These are phyloP conservation scores for Dactylellina cionopaga DNA, from an alignment of 2,329 filamentous ascomycete species.

Conservation along the genomic window DNA sequence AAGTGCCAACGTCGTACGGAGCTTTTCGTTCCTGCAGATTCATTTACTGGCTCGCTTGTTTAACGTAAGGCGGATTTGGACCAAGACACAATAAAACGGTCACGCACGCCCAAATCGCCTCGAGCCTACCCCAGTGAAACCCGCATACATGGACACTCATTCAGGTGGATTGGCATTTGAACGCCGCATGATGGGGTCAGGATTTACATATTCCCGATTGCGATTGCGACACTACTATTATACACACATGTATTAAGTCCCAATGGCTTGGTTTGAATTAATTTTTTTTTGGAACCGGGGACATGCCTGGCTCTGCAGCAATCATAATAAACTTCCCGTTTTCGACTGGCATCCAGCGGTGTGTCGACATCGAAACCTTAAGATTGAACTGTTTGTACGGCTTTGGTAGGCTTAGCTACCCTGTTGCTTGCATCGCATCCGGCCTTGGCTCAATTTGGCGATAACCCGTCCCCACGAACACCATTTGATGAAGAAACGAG, in stretches of 20 bases:
- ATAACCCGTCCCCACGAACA: conserved; percentile 32
- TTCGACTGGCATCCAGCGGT: not conserved
- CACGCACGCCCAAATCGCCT: conserved; percentile 30
- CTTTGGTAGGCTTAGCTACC: conserved; percentile 38
- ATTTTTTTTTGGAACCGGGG: conserved; percentile 34
- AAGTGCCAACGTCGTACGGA: conserved; percentile 42
- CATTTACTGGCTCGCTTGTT: conserved; percentile 43
- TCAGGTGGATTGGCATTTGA: conserved; percentile 42
- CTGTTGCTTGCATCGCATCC: conserved; percentile 28
- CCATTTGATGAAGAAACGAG: conserved; percentile 2
- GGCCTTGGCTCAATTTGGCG: conserved; percentile 50
- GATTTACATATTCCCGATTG: conserved; percentile 44
- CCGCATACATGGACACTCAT: conserved; percentile 19
- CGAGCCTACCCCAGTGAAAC: conserved; percentile 28
- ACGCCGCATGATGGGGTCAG: conserved; percentile 19
- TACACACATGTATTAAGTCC: conserved; percentile 38
- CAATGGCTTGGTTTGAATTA: conserved; percentile 45
- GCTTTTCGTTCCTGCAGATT: conserved; percentile 45
- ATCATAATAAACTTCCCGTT: conserved; percentile 10
- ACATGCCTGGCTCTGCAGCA: conserved; percentile 1
- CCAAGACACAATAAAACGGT: conserved; percentile 13
- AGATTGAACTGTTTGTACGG: not conserved
- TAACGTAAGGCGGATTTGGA: conserved; percentile 47
- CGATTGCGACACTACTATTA: conserved; percentile 53
- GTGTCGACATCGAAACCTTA: conserved; percentile 1